Evolutionary conservation across 805 yeast genomes (phyloP).

Genomic region (Candida fluviatilis): DNA sequence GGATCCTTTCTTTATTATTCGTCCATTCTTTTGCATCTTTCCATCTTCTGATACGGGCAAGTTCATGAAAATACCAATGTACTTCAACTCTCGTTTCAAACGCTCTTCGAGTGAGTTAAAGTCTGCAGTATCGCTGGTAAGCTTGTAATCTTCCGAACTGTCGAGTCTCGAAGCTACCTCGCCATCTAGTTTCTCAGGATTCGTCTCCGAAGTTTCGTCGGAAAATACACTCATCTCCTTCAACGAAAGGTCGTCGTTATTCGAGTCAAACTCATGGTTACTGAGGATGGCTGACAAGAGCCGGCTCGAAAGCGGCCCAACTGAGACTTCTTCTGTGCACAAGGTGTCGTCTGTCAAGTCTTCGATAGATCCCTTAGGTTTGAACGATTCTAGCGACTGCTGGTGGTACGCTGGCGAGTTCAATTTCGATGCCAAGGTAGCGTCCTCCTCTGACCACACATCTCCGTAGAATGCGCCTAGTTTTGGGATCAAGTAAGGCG

Average conservation of each 20-base stretch:
- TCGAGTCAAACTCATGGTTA: conserved; percentile 29
- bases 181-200: conserved; percentile 17
- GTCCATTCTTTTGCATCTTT: conserved; percentile 19
- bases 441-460: conserved; percentile 83
- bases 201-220: conserved; percentile 16
- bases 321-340: conserved; percentile 71
- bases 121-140: conserved; percentile 53
- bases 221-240: conserved; percentile 15
- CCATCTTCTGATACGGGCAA: conserved; percentile 34
- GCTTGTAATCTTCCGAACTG: conserved; percentile 30
- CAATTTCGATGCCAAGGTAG: conserved; percentile 37
- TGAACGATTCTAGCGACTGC: conserved; percentile 38
- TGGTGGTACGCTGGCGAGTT: conserved; percentile 46
- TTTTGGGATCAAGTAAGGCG: conserved; percentile 78
- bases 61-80: conserved; percentile 84
- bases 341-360: conserved; percentile 55
- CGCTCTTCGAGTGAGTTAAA: conserved; percentile 84
- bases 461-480: conserved; percentile 80
- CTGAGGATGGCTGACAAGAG: conserved; percentile 74
- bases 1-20: conserved; percentile 19
- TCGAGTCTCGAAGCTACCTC: conserved; percentile 35
- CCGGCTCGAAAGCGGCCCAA: conserved; percentile 89
- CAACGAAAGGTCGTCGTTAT: conserved; percentile 19
- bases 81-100: conserved; percentile 78
- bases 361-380: conserved; percentile 59